Percentiles rank a stretch among this genome's conserved stretches.
phyloP scores from a whole-genome alignment of 441 rosid species.

The Populus hybrid region DNA sequence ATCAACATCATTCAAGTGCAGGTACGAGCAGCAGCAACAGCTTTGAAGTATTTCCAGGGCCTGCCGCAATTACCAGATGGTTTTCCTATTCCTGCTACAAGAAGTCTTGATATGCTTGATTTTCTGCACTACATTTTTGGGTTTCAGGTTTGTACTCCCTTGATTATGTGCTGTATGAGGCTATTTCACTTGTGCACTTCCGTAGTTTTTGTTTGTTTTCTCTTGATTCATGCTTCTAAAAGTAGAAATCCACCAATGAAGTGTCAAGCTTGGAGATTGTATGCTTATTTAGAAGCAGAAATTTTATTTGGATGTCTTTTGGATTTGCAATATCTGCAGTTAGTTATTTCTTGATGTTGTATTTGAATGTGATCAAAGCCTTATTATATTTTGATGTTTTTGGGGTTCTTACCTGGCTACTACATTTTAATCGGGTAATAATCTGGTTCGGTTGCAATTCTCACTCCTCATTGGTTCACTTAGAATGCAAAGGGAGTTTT shows the following conservation, averaged over 20 bases:
- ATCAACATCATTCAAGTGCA: conserved; percentile 26
- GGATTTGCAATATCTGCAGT: background rate
- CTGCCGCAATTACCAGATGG: conserved; percentile 77
- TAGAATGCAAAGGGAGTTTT: too few relatives aligned
- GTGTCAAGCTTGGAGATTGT: background rate
- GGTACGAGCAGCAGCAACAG: conserved; percentile 85
- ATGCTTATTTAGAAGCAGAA: background rate
- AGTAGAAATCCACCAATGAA: background rate
- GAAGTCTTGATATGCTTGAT: conserved; percentile 80
- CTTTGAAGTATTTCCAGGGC: conserved; percentile 61
- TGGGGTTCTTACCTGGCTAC: background rate
- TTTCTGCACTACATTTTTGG: conserved; percentile 88
- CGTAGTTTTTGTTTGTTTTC: background rate
- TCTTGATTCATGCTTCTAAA: background rate
- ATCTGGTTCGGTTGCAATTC: background rate
- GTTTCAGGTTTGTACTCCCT: conserved; percentile 71
- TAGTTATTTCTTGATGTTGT: background rate
- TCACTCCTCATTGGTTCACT: too few relatives aligned
- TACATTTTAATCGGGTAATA: background rate
- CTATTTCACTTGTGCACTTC: background rate
- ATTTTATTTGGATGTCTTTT: background rate
- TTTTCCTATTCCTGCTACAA: conserved; percentile 65
- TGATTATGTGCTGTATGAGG: background rate
- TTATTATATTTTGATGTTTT: background rate
- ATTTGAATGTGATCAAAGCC: background rate